A percentile compares a stretch with the other conserved stretches of the same genome.
Evolutionary conservation across 2,329 filamentous ascomycete genomes (phyloP).

Genomic region (Botrytis byssoidea): DNA sequence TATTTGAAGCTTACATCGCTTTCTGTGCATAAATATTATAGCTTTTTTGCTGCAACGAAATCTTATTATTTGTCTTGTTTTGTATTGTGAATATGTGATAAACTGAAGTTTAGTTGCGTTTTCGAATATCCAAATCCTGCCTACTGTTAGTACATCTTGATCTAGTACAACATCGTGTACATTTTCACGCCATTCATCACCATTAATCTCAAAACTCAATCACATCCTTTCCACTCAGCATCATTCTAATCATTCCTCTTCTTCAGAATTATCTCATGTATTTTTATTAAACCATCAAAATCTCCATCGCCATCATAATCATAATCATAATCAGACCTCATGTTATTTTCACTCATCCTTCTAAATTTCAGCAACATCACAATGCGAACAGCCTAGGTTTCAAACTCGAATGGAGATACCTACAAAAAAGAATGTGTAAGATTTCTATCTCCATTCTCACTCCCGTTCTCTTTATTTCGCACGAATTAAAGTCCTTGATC

Average conservation of each 20-base stretch:
- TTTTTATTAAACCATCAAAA: fast-evolving
- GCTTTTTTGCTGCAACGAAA: background rate
- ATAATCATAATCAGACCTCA: background rate
- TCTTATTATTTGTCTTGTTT: background rate
- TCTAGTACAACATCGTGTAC: background rate
- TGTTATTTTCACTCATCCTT: background rate
- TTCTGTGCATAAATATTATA: background rate
- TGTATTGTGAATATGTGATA: background rate
- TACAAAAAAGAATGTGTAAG: background rate
- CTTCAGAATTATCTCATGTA: background rate
- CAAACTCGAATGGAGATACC: background rate
- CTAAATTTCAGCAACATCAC: background rate
- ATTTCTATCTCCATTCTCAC: background rate
- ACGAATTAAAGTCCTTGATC: background rate
- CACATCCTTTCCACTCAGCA: background rate
- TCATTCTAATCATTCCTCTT: background rate
- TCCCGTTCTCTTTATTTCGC: too few species aligned
- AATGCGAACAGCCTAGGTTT: too few species aligned
- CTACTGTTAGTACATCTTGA: background rate
- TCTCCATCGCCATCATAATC: background rate
- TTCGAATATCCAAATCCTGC: background rate
- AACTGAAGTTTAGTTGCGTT: background rate
- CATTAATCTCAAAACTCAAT: background rate
- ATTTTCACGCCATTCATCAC: background rate
- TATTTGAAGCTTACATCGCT: background rate